Evolutionary conservation across 306 rosid species (phyloP).

Genomic region (Dryas octopetala): DNA sequence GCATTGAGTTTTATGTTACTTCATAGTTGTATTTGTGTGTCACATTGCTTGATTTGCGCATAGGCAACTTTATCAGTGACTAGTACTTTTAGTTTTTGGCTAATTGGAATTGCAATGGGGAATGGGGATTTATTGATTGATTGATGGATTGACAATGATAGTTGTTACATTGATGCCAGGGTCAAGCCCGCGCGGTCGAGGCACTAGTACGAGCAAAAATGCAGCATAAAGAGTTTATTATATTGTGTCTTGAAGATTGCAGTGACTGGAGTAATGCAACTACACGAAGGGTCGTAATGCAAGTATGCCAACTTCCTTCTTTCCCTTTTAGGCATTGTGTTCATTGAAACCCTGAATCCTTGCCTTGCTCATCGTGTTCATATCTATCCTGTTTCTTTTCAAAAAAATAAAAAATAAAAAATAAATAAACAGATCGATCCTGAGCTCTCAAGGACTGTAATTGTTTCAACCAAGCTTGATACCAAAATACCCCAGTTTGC

Average conservation of each 20-base stretch:
- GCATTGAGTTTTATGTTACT: background rate
- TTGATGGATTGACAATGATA: slow-evolving; percentile 2
- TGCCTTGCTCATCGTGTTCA: background rate
- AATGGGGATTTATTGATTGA: background rate
- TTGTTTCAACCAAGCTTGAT: slow-evolving; percentile 94
- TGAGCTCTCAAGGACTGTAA: slow-evolving; percentile 81
- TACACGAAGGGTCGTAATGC: slow-evolving; percentile 89
- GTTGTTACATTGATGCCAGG: slow-evolving; percentile 29
- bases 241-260: slow-evolving; percentile 89
- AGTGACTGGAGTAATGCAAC: slow-evolving; percentile 98
- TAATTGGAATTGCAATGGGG: background rate
- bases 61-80: too few relatives aligned
- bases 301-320: slow-evolving; percentile 37
- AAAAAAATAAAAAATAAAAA: too few relatives aligned
- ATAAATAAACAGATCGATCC: slow-evolving; percentile 66
- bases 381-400: too few relatives aligned
- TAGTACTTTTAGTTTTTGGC: background rate
- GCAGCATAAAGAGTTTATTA: slow-evolving; percentile 93
- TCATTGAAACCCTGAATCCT: background rate
- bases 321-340: background rate
- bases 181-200: slow-evolving; percentile 88
- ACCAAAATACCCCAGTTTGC: slow-evolving; percentile 98
- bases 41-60: too few relatives aligned
- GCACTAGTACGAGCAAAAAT: slow-evolving; percentile 80
- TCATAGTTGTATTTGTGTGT: too few relatives aligned